These are phyloP conservation scores for Hanseniaspora thailandica DNA, from an alignment of 805 yeast species.

Conservation along the genomic window DNA sequence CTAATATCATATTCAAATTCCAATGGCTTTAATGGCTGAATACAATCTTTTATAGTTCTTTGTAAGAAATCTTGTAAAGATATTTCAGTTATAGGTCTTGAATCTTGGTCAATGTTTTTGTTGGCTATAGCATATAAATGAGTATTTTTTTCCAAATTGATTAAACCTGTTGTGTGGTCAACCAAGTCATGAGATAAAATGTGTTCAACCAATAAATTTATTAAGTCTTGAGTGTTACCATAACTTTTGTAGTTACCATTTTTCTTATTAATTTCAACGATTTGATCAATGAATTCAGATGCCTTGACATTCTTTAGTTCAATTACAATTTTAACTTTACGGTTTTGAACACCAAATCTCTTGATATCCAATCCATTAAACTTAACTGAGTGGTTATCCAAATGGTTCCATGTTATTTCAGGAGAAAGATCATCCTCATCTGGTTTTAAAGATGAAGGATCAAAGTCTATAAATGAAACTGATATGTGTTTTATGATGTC, in stretches of 20 bases:
- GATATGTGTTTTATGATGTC: conserved; percentile 74
- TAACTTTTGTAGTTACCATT: conserved; percentile 47
- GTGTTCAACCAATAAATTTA: conserved; percentile 71
- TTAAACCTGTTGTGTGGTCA: conserved; percentile 4
- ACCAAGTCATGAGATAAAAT: conserved; percentile 50
- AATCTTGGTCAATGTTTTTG: neutral
- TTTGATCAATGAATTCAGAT: conserved; percentile 45
- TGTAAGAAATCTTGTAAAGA: conserved; percentile 55
- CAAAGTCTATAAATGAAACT: conserved; percentile 44
- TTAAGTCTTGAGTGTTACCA: conserved; percentile 76
- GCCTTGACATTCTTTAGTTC: conserved; percentile 66
- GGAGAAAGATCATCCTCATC: conserved; percentile 28
- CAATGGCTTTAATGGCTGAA: conserved; percentile 70
- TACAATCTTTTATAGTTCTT: conserved; percentile 47
- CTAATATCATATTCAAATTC: conserved; percentile 60
- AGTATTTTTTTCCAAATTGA: neutral
- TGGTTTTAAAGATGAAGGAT: conserved; percentile 28
- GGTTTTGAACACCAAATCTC: conserved; percentile 57
- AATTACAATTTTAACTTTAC: conserved; percentile 60
- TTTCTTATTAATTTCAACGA: conserved; percentile 45
- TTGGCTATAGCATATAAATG: neutral
- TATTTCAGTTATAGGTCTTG: neutral
- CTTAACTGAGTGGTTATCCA: conserved; percentile 34
- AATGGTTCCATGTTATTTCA: conserved; percentile 82
- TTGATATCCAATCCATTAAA: conserved; percentile 87